A percentile compares a stretch with the other conserved stretches of the same genome.
phyloP scores from a whole-genome alignment of 1,284 basidiomycete species.

The Cyathus olla region DNA sequence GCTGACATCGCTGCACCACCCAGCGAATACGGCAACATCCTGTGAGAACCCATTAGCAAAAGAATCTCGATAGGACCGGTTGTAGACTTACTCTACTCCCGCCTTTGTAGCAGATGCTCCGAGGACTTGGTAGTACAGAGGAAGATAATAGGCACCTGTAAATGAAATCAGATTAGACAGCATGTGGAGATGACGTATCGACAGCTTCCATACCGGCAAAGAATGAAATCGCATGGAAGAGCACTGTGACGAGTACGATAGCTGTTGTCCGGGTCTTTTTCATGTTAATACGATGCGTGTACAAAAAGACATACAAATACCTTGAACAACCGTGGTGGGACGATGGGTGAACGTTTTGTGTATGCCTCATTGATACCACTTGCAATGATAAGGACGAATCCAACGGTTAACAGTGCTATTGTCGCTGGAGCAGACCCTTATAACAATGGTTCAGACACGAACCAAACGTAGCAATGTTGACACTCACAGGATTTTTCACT shows the following conservation, averaged over 20 bases:
- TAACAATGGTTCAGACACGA: background rate
- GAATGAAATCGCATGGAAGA: conserved; percentile 79
- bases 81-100: conserved; percentile 68
- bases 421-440: conserved; percentile 64
- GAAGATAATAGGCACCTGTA: conserved; percentile 75
- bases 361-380: conserved; percentile 74
- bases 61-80: too few relatives aligned
- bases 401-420: conserved; percentile 81
- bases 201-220: conserved; percentile 54
- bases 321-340: conserved; percentile 85
- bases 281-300: background rate
- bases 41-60: conserved; percentile 27
- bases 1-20: conserved; percentile 69
- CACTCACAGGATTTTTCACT: conserved; percentile 74
- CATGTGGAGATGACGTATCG: too few relatives aligned
- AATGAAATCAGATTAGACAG: background rate
- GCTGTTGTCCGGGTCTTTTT: conserved; percentile 78
- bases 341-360: conserved; percentile 83
- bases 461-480: conserved; percentile 20
- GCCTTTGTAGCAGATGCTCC: conserved; percentile 82
- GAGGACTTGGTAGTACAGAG: conserved; percentile 84
- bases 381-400: conserved; percentile 65
- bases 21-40: conserved; percentile 84
- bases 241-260: conserved; percentile 69
- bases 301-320: conserved; percentile 40